Conservation (phyloP, 768 basidiomycete species). For the Lactifluus hygrophoroides region DNA sequence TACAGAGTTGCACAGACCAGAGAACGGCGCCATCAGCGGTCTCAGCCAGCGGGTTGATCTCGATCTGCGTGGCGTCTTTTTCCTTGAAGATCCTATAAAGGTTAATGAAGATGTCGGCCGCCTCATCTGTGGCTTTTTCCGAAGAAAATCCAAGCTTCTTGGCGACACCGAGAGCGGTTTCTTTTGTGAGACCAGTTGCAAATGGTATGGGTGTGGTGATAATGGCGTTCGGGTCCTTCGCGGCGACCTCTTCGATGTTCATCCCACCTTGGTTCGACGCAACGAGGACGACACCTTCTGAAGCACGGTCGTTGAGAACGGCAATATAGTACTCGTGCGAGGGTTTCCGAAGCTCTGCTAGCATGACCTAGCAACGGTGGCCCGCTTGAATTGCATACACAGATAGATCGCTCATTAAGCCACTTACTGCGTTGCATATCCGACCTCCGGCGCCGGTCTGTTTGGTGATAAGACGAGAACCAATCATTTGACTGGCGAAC, state of each 20-base stretch:
- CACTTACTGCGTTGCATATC: constrained; percentile 81
- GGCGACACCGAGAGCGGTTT: constrained; percentile 70
- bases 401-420: neutral
- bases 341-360: constrained; percentile 89
- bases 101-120: constrained; percentile 88
- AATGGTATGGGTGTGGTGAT: constrained; percentile 91
- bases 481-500: constrained; percentile 87
- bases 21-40: constrained; percentile 86
- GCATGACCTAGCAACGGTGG: constrained; percentile 69
- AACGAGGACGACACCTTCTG: constrained; percentile 87
- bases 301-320: constrained; percentile 86
- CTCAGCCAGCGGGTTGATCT: constrained; percentile 97
- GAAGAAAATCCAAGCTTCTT: constrained; percentile 83
- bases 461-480: constrained; percentile 92
- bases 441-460: constrained; percentile 92
- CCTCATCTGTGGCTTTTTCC: constrained; percentile 63
- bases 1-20: constrained; percentile 57
- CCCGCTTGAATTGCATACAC: neutral
- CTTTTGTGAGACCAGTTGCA: constrained; percentile 66
- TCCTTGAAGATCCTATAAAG: constrained; percentile 97
- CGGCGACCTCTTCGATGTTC: constrained; percentile 99
- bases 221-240: constrained; percentile 89
- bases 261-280: constrained; percentile 94
- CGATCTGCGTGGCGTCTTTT: constrained; percentile 98
- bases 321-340: constrained; percentile 98